Percentiles rank a stretch among this genome's conserved stretches.
Conservation (phyloP, 495 filamentous ascomycete species). For the Tirmania nivea region DNA sequence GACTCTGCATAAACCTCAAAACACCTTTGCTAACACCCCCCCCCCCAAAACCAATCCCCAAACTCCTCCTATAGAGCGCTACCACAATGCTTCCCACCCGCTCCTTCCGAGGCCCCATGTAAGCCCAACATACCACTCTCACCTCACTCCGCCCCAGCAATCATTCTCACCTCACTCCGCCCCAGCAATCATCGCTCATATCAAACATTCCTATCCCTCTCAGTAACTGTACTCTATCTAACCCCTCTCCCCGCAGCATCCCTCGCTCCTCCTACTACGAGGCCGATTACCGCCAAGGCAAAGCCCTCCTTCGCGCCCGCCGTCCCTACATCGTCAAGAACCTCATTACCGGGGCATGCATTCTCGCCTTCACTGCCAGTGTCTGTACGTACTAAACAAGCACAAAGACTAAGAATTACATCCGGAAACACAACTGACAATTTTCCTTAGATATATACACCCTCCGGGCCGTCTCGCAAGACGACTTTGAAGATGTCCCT, state of each 20-base stretch:
- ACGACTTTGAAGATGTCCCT: conserved; percentile 91
- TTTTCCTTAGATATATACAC: conserved; percentile 53
- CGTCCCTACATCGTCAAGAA: conserved; percentile 86
- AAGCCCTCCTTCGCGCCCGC: conserved; percentile 72
- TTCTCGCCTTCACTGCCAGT: conserved; percentile 46
- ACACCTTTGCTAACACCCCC: neutral
- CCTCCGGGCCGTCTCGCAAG: conserved; percentile 72
- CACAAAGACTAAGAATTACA: neutral
- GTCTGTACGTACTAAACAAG: conserved; percentile 44
- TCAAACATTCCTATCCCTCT: neutral
- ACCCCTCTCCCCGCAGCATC: neutral
- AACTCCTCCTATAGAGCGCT: too few species aligned
- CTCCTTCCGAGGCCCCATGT: neutral
- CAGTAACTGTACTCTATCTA: too few species aligned
- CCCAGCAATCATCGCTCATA: neutral
- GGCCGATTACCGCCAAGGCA: conserved; percentile 51
- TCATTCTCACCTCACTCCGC: neutral
- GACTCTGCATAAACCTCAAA: neutral
- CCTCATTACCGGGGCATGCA: conserved; percentile 43
- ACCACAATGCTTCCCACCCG: neutral
- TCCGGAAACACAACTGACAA: neutral
- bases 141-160: neutral
- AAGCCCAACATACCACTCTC: neutral
- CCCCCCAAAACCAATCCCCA: too few species aligned
- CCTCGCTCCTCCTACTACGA: conserved; percentile 54